A percentile compares a stretch with the other conserved stretches of the same genome.
Evolutionary conservation across 2,329 filamentous ascomycete species (phyloP).

Genomic region (Paecilomyces sp.): DNA sequence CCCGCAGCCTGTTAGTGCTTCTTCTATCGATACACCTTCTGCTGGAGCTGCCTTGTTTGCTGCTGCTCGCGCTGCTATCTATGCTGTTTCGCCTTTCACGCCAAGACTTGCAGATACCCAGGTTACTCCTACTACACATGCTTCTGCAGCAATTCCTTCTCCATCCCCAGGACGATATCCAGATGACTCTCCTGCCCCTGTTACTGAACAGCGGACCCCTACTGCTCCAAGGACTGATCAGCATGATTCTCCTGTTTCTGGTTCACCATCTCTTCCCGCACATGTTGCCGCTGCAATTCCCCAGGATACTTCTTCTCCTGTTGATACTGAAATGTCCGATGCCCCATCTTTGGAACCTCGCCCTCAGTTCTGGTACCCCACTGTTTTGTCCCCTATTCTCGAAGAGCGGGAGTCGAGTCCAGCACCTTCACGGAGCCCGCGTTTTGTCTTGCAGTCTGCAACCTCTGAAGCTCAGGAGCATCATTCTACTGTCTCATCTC

Average conservation of each 20-base stretch:
- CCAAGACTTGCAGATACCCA: background rate
- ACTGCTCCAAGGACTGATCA: background rate
- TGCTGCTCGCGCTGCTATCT: background rate
- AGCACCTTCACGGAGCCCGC: background rate
- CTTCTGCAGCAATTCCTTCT: background rate
- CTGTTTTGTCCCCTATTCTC: conserved; percentile 9
- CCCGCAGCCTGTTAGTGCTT: background rate
- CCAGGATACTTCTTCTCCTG: conserved; percentile 3
- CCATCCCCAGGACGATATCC: background rate
- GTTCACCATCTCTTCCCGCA: background rate
- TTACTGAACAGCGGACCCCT: background rate
- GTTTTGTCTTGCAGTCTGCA: background rate
- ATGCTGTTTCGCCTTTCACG: background rate
- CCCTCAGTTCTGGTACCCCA: conserved; percentile 1
- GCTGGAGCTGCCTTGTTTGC: background rate
- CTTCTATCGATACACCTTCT: background rate
- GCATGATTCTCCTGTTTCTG: background rate
- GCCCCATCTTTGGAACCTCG: conserved; percentile 1
- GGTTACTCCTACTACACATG: background rate
- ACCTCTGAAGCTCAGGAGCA: background rate
- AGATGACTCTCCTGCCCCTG: background rate
- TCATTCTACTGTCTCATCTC: background rate
- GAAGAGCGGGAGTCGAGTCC: conserved; percentile 7
- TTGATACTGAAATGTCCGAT: conserved; percentile 3
- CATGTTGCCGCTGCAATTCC: background rate